Evolutionary conservation across 768 basidiomycete species (phyloP), one percentile per base, ranked within the genome.

Genomic region (Leccinum disarticulatum): DNA sequence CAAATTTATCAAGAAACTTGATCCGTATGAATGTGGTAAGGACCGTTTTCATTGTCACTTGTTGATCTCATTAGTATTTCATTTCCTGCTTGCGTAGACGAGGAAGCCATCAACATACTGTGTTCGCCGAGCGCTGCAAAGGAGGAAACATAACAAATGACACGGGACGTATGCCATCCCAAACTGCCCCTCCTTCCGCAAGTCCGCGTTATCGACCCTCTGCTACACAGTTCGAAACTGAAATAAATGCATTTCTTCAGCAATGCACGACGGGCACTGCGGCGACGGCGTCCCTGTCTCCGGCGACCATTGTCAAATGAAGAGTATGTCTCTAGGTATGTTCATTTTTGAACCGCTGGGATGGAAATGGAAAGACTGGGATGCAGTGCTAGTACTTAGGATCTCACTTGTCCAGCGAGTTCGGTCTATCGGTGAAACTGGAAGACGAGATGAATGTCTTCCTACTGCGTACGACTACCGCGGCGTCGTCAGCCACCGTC

Each of bases 1-100:
- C 10, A 73, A 68, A 43, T 60, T 66, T 14, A 22, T 70, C 36
- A 72, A 62, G 43, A 74, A 22, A 22, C 22, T 22, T 2, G 72
- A 74, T 52, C 72, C 70, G 22, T 22, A 22, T 22, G 22, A 22
- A 22, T 22, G 22, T 22, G 22, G 73, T 62, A n/a, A 52, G 51
- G 6, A 10, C 15, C 2, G 4, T 3, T 22, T 17, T 41, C 1
- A 2, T 48, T 5, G 4, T 35, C 19, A 10, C 3, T 31, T 10
- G 14, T 43, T 48, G 4, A 1, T 30, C 30, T 35, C 10, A 43
- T 13, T 19, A 0, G n/a, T n/a, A 41, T 38, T 17, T 38, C 2
- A 3, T 4, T 4, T 41, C 10, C 6, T 55, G 1, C 1, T 43
- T 33, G 6, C 6, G n/a, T 25, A 74, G 73, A 74, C 3, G 72